Conservation (phyloP, 208 protist genomes). For the Porcisia hertigi region DNA sequence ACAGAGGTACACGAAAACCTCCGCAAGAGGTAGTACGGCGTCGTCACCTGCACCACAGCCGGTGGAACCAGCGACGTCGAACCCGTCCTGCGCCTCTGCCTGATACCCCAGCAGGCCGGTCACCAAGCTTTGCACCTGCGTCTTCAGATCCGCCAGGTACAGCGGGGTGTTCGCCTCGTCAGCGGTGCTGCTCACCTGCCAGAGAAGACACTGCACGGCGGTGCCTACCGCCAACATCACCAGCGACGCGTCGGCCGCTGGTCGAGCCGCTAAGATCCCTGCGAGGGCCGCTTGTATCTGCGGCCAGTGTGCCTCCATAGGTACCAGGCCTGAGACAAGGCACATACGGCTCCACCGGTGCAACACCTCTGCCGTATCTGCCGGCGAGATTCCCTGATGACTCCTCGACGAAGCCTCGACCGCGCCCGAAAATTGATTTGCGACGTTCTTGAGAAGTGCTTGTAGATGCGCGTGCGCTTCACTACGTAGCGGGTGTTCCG, state of each 20-base stretch:
- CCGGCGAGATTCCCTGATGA: background rate
- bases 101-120: conserved; percentile 22
- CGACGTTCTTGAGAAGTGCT: conserved; percentile 55
- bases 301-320: conserved; percentile 49
- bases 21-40: background rate
- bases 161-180: background rate
- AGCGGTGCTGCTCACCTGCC: conserved; percentile 31
- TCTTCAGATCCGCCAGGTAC: conserved; percentile 7
- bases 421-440: conserved; percentile 41
- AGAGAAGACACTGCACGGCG: conserved; percentile 58
- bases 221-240: conserved; percentile 42
- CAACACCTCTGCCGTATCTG: conserved; percentile 26
- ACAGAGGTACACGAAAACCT: conserved; percentile 54
- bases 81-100: conserved; percentile 11
- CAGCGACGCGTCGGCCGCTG: conserved; percentile 28
- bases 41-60: background rate
- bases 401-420: background rate
- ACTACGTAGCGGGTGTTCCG: conserved; percentile 59
- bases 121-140: conserved; percentile 28
- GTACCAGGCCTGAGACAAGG: conserved; percentile 55
- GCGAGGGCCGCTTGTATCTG: conserved; percentile 34
- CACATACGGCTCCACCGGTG: conserved; percentile 61
- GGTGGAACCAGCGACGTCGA: background rate
- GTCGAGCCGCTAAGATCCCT: conserved; percentile 6
- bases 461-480: conserved; percentile 71